Evolutionary conservation across 108 stramenopile genomes (phyloP), one percentile per base, ranked within the genome.

Genomic region (Aurantiochytrium sp.): DNA sequence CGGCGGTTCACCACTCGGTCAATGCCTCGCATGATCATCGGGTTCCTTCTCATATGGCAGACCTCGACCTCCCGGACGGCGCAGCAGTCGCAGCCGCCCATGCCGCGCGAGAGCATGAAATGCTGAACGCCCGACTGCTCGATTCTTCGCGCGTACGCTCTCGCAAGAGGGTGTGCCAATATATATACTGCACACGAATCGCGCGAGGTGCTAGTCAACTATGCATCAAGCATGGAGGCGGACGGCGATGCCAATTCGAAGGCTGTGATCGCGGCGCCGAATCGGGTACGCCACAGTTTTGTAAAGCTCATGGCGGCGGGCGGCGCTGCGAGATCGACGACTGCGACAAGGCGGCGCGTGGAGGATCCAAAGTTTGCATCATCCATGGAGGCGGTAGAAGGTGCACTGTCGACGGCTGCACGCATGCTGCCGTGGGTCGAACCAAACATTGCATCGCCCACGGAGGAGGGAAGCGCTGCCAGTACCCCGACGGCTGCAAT

Each of bases 211-310:
- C 76, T 0, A 83, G 16, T 47, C 76, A 53, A 12, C 76, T 83
- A 14, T 83, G 76, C 28, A 83, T 53, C 51, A 47, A 53, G 51
- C 76, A 83, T 23, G 76, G 76, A 12, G 76, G 76, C 51, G 76
- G 76, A 0, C 76, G 76, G 43, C 19, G 45, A 6, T 83, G 98
- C 90, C 91, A 93, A 88, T 94, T 97, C 28, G 93, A 93, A 23
- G 97, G 96, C 55, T 97, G 96, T 71, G 95, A 95, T 91, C 97
- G 97, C 91, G 96, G 96, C 53, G 98, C 98, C 23, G 97, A 98
- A 91, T 69, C 64, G 1, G 76, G 76, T 12, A 53, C 4, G 8
- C 76, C 76, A 23, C 49, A 83, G 45, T 45, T 47, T 6, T 83
- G 76, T 23, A 83, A 83, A 2, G 49, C 18, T 18, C 76, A 83